phyloP scores from a whole-genome alignment of 164 flowering plant genomes.

The Macadamia tetraphylla region DNA sequence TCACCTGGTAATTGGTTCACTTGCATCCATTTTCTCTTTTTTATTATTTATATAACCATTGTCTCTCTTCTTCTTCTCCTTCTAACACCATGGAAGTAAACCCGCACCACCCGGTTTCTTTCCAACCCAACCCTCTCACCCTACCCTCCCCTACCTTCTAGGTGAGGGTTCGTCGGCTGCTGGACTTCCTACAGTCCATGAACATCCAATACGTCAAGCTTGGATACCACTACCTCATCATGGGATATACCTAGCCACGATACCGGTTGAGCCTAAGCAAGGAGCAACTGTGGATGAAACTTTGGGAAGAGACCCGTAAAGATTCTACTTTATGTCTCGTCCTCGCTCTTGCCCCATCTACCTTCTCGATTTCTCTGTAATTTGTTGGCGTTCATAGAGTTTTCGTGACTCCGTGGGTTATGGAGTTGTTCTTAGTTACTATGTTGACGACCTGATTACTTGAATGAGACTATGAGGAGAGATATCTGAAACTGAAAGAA shows the following conservation, averaged over 20 bases:
- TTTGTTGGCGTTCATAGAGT: too few relatives aligned
- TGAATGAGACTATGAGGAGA: conserved; percentile 51
- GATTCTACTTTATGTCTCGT: conserved; percentile 75
- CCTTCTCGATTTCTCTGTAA: conserved; percentile 63
- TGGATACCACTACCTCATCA: conserved; percentile 84
- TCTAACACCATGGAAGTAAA: too few relatives aligned
- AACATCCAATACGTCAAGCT: conserved; percentile 86
- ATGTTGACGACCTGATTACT: conserved; percentile 63
- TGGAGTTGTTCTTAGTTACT: too few relatives aligned
- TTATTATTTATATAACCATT: too few relatives aligned
- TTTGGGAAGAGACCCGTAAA: conserved; percentile 34
- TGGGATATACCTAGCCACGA: conserved; percentile 63
- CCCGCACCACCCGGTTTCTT: too few relatives aligned
- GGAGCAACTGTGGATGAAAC: conserved; percentile 47
- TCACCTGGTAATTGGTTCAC: too few relatives aligned
- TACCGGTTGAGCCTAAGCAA: conserved; percentile 62
- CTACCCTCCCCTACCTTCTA: conserved; percentile 53
- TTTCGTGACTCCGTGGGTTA: too few relatives aligned
- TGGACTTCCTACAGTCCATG: conserved; percentile 78
- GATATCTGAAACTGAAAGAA: too few relatives aligned
- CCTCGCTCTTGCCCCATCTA: conserved; percentile 54
- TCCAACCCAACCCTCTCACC: too few relatives aligned
- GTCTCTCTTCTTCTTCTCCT: too few relatives aligned
- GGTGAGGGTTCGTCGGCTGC: conserved; percentile 72
- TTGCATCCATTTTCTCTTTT: too few relatives aligned